A percentile compares a stretch with the other conserved stretches of the same genome.
phyloP scores from a whole-genome alignment of 2,329 filamentous ascomycete genomes.

The Pseudogymnoascus sp. region DNA sequence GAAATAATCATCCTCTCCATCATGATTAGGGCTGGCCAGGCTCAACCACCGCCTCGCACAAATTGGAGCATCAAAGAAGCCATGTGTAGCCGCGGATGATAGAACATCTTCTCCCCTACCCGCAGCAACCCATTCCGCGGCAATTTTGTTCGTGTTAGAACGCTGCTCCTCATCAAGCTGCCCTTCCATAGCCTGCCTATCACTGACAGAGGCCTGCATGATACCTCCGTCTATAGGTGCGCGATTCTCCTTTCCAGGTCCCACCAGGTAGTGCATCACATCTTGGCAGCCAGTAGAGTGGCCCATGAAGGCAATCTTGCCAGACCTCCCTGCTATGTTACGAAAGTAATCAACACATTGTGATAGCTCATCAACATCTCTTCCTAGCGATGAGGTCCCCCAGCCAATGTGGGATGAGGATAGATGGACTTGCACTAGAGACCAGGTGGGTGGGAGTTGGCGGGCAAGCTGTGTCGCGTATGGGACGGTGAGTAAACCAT shows the following conservation, averaged over 20 bases:
- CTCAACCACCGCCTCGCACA: constrained; percentile 53
- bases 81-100: constrained; percentile 23
- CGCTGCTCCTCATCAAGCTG: constrained; percentile 33
- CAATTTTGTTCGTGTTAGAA: constrained; percentile 29
- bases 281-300: constrained; percentile 65
- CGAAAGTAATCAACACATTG: constrained; percentile 43
- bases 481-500: constrained; percentile 42
- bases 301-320: constrained; percentile 59
- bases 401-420: constrained; percentile 33
- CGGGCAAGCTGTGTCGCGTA: constrained; percentile 38
- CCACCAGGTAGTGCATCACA: constrained; percentile 53
- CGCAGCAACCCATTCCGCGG: constrained; percentile 35
- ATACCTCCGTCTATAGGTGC: constrained; percentile 49
- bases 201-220: constrained; percentile 58
- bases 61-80: constrained; percentile 37
- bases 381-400: constrained; percentile 38
- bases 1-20: constrained; percentile 61
- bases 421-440: constrained; percentile 39
- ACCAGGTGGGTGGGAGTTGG: constrained; percentile 33
- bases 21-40: constrained; percentile 45
- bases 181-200: constrained; percentile 47
- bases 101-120: constrained; percentile 40
- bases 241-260: constrained; percentile 17
- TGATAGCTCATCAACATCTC: constrained; percentile 43
- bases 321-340: constrained; percentile 29